phyloP scores from a whole-genome alignment of 306 rosid species.

The Medicago truncatula region MtrunA17r5.0-ANR NC_053042.1:49533501-49534000 shows the following conservation, averaged over 20 bases:
- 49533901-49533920: slow-evolving; percentile 77
- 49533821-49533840: slow-evolving; percentile 76
- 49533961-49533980: slow-evolving; percentile 73
- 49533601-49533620: slow-evolving; percentile 25
- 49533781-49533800: slow-evolving; percentile 11
- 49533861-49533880: slow-evolving; percentile 92
- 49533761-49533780: slow-evolving; percentile 27
- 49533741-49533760: slow-evolving; percentile 44
- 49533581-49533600: background rate
- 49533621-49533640: slow-evolving; percentile 40
- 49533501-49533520: slow-evolving; percentile 47
- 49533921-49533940: slow-evolving; percentile 92
- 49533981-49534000: slow-evolving; percentile 88
- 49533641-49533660: background rate
- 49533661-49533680: background rate
- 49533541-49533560: background rate
- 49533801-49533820: slow-evolving; percentile 38
- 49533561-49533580: background rate
- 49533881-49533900: slow-evolving; percentile 82
- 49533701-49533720: background rate
- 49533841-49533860: slow-evolving; percentile 93
- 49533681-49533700: background rate
- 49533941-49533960: slow-evolving; percentile 82
- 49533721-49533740: background rate
- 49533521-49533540: slow-evolving; percentile 49